Conservation (phyloP, 352 stramenopile species). For the Globisporangium heterothallicum region DNA sequence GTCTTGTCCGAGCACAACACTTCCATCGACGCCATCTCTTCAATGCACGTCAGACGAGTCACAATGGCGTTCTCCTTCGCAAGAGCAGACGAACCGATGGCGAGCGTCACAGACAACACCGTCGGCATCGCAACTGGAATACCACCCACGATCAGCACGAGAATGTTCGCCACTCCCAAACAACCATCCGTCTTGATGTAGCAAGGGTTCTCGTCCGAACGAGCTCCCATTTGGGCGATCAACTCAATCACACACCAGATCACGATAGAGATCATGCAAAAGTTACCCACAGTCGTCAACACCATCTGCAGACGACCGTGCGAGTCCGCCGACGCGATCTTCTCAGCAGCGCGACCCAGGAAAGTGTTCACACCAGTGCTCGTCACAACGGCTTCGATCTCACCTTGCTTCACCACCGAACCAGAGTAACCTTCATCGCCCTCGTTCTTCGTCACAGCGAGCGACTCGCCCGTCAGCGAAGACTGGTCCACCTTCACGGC, state of each 20-base stretch:
- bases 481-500: constrained; percentile 87
- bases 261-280: constrained; percentile 86
- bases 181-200: constrained; percentile 76
- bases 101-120: constrained; percentile 89
- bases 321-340: constrained; percentile 72
- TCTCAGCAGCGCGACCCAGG: constrained; percentile 81
- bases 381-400: constrained; percentile 89
- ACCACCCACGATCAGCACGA: constrained; percentile 88
- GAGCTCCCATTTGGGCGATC: constrained; percentile 73
- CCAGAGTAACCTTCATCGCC: constrained; percentile 77
- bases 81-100: constrained; percentile 87
- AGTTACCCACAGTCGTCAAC: constrained; percentile 90
- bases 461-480: constrained; percentile 91
- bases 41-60: constrained; percentile 88
- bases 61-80: constrained; percentile 91
- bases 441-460: constrained; percentile 86
- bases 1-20: constrained; percentile 95
- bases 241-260: constrained; percentile 85
- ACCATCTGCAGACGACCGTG: constrained; percentile 88
- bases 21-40: constrained; percentile 90
- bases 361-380: constrained; percentile 88
- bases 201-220: constrained; percentile 70
- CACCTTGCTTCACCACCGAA: constrained; percentile 84
- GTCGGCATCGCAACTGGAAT: constrained; percentile 94
- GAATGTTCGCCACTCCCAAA: constrained; percentile 61